Base-by-base conservation (phyloP, 148 eudicot genomes). In the Persicaria tinctoria region DNA sequence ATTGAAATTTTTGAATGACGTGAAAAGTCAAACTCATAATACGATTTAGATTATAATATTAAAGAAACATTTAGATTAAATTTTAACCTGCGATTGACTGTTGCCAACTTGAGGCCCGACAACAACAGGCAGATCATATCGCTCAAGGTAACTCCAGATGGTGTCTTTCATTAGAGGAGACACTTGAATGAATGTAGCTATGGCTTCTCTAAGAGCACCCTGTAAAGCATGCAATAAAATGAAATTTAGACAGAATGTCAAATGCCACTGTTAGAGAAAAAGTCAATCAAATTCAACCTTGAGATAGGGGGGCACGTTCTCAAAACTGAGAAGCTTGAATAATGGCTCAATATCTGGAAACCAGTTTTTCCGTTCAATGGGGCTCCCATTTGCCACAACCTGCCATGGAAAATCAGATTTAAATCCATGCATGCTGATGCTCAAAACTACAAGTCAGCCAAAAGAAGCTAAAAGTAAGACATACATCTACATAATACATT, bases 91-190 rank as follows among this genome's bases (percentile, higher is more conserved):
- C 49, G 85, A 86, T 27, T 79, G 50, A 77, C 74, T 77, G 78
- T 81, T 87, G 45, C 87, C 90, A 76, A 77, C 82, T 78, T 87
- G 90, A 80, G 97, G 85, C 55, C 91, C 93, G 78, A 87, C 91
- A 75, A 95, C 97, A 55, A 95, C 99, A 62, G 97, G 99, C 70
- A 95, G 89, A 88, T 95, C 99, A 79, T 95, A 95, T 75, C 89
- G 97, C 88, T 95, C 94, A 81, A 95, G 91, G 77, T 80, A 92
- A 78, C 84, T 88, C 99, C 99, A 95, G 55, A 90, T 89, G 60
- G 88, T 82, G 80, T 86, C 99, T 85, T 92, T 92, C 76, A 92
- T 79, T 75, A 79, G 72, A 27, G 99, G 96, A 78, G 89, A 85
- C 78, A 92, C 92, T 76, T 78, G 88, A 76, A 89, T 80, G 59